A percentile compares a stretch with the other conserved stretches of the same genome.
These are phyloP conservation scores for Lathyrus tuberosus DNA, from an alignment of 306 rosid species.

Conservation along the genomic window DNA sequence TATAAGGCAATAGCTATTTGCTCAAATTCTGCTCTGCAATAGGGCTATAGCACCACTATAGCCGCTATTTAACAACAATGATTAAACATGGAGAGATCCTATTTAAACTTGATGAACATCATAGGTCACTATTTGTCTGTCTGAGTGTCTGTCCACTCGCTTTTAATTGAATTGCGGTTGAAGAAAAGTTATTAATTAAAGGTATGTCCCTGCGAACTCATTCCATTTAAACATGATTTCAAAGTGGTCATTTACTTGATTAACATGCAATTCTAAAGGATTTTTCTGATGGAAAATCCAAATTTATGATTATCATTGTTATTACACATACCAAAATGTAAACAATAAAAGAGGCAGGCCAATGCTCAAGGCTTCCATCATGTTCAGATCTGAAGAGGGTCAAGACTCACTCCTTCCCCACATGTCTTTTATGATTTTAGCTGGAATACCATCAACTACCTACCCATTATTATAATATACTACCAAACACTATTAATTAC, in stretches of 20 bases:
- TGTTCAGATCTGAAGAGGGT: not conserved
- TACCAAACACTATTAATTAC: too few species aligned
- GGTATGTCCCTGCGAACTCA: not conserved
- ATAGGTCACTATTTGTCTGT: not conserved
- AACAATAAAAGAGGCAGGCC: not conserved
- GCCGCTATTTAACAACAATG: too few species aligned
- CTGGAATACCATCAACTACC: constrained; percentile 11
- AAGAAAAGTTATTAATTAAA: not conserved
- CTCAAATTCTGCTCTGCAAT: too few species aligned
- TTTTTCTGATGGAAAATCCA: not conserved
- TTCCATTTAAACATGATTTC: not conserved
- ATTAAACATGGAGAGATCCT: constrained; percentile 2
- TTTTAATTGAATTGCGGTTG: not conserved
- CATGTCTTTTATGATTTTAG: constrained; percentile 11
- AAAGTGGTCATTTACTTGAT: not conserved
- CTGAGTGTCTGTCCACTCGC: not conserved
- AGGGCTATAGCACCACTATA: too few species aligned
- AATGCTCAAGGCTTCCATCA: not conserved
- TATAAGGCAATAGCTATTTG: not conserved
- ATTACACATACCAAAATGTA: not conserved
- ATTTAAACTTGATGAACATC: constrained; percentile 10
- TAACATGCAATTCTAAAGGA: not conserved
- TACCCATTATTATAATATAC: too few species aligned
- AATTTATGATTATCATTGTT: not conserved
- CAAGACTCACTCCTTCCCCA: not conserved